Evolutionary conservation across 169 alveolate genomes (phyloP).

Genomic region (Plasmodium vinckei): DNA sequence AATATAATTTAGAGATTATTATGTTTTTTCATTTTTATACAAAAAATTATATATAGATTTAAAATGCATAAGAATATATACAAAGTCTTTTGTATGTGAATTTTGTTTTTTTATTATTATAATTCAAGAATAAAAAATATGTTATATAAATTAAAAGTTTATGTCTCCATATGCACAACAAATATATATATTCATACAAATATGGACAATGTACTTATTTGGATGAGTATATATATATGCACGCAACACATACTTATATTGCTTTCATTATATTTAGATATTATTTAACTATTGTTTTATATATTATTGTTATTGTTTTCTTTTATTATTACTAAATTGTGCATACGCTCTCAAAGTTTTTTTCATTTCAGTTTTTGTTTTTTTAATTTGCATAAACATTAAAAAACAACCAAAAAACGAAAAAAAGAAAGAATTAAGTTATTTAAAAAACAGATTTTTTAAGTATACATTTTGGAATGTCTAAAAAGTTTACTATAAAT

Average conservation of each 20-base stretch:
- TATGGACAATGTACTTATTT: not conserved
- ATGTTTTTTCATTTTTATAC: constrained; percentile 9
- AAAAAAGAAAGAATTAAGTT: not conserved
- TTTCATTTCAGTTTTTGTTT: not conserved
- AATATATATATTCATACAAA: not conserved
- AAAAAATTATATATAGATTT: not conserved
- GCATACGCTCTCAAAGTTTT: not conserved
- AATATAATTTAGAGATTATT: constrained; percentile 2
- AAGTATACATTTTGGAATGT: no score
- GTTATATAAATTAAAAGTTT: not conserved
- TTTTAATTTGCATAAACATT: constrained; percentile 4
- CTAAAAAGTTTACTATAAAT: no score
- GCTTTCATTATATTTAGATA: not conserved
- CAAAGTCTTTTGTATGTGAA: not conserved
- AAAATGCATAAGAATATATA: constrained; percentile 2
- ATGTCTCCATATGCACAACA: not conserved
- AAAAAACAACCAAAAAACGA: not conserved
- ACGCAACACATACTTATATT: not conserved
- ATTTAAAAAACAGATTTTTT: not conserved
- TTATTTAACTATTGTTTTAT: not conserved
- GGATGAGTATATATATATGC: not conserved
- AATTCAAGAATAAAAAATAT: constrained; percentile 6
- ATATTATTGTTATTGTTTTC: not conserved
- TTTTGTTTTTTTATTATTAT: constrained; percentile 1
- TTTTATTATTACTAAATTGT: not conserved